phyloP scores from a whole-genome alignment of 2,329 filamentous ascomycete genomes.

The Fusarium paranaense region DNA sequence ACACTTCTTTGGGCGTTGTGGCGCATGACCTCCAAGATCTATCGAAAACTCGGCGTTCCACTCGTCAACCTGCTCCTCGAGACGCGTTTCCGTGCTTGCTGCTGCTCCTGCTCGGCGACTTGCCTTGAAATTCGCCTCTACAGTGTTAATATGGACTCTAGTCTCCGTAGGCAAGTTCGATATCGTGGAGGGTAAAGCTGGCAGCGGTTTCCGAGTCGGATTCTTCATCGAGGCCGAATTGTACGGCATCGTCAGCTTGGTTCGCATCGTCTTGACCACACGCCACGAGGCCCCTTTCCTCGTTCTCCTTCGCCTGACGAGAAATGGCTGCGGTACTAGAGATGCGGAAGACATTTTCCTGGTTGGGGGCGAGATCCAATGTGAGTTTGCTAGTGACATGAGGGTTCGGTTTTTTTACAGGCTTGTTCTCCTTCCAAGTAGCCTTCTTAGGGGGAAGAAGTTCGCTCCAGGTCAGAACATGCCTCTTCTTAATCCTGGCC shows the following conservation, averaged over 20 bases:
- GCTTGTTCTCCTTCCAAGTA: conserved; percentile 81
- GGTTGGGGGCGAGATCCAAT: conserved; percentile 87
- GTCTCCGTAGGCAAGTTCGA: conserved; percentile 87
- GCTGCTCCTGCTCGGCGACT: conserved; percentile 46
- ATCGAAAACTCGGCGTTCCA: conserved; percentile 72
- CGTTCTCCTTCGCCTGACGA: conserved; percentile 58
- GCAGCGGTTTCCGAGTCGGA: conserved; percentile 75
- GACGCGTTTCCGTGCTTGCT: conserved; percentile 47
- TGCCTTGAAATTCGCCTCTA: conserved; percentile 53
- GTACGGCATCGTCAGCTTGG: conserved; percentile 51
- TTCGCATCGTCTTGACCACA: conserved; percentile 55
- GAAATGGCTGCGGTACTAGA: conserved; percentile 66
- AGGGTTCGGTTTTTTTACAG: conserved; percentile 82
- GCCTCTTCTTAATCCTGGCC: conserved; percentile 62
- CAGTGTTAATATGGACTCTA: conserved; percentile 75
- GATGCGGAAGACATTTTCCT: conserved; percentile 88
- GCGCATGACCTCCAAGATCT: conserved; percentile 58
- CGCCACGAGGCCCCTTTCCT: conserved; percentile 62
- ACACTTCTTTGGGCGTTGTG: conserved; percentile 73
- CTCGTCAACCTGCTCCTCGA: conserved; percentile 65
- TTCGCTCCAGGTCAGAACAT: conserved; percentile 82
- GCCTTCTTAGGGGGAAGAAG: conserved; percentile 85
- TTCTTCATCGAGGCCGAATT: conserved; percentile 62
- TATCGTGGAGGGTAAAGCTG: conserved; percentile 81
- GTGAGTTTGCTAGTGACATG: conserved; percentile 89